A percentile compares a stretch with the other conserved stretches of the same genome.
These are phyloP conservation scores for Rhypophila decipiens DNA, from an alignment of 495 filamentous ascomycete genomes.

Conservation along the genomic window DNA sequence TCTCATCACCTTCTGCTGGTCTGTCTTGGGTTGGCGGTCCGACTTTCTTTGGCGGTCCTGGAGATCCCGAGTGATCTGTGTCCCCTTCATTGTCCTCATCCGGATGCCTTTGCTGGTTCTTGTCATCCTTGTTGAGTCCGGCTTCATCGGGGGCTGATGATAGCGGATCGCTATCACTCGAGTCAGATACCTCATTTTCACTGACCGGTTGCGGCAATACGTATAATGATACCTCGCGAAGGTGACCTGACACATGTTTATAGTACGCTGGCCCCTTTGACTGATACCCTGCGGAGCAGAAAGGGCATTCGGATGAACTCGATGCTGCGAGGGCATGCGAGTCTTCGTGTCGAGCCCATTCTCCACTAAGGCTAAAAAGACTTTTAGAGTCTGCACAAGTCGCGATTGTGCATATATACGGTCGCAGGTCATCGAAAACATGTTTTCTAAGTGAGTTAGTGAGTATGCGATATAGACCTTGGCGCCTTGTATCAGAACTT, in stretches of 20 bases:
- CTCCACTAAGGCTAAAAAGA: not conserved
- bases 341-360: not conserved
- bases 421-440: not conserved
- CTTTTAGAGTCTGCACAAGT: too few species aligned
- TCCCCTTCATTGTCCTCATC: too few species aligned
- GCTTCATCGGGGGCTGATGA: too few species aligned
- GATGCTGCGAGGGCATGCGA: not conserved
- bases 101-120: not conserved
- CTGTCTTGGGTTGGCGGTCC: too few species aligned
- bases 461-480: not conserved
- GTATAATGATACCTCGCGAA: not conserved
- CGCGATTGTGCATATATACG: not conserved
- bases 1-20: too few species aligned
- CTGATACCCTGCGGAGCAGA: not conserved
- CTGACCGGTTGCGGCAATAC: not conserved
- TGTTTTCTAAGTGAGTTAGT: not conserved
- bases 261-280: not conserved
- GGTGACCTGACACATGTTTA: not conserved
- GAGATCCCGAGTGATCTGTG: too few species aligned
- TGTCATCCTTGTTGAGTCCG: too few species aligned
- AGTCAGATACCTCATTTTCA: not conserved
- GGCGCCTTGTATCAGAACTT: not conserved
- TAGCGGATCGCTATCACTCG: not conserved
- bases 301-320: too few species aligned
- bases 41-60: too few species aligned